phyloP scores from a whole-genome alignment of 768 basidiomycete species.

The Boletus pseudo-olivaceus region DNA sequence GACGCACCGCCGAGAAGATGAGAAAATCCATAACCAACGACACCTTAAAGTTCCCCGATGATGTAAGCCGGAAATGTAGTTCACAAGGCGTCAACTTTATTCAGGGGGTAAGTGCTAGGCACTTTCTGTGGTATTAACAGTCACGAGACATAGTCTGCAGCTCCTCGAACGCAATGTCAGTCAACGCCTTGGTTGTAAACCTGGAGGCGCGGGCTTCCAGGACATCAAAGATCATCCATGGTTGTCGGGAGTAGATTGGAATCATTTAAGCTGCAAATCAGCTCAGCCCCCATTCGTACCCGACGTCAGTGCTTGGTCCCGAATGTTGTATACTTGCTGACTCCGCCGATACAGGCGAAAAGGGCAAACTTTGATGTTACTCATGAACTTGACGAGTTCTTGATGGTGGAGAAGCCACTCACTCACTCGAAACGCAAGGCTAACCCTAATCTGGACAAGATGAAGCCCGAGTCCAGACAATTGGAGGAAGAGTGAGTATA shows the following conservation, averaged over 20 bases:
- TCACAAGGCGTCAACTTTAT: conserved; percentile 64
- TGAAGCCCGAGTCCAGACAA: conserved; percentile 88
- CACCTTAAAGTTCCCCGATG: conserved; percentile 71
- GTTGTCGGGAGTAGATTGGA: conserved; percentile 84
- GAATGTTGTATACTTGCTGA: not conserved
- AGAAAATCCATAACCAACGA: conserved; percentile 84
- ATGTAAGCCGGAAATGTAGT: conserved; percentile 57
- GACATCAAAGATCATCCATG: conserved; percentile 83
- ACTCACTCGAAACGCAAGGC: conserved; percentile 91
- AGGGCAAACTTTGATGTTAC: conserved; percentile 98
- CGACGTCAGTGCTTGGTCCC: conserved; percentile 59
- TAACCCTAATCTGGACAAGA: conserved; percentile 77
- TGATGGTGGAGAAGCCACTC: conserved; percentile 97
- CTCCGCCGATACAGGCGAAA: conserved; percentile 59
- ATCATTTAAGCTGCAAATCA: conserved; percentile 64
- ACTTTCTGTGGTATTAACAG: not conserved
- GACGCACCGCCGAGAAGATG: conserved; percentile 85
- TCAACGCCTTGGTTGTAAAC: conserved; percentile 76
- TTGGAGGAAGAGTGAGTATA: conserved; percentile 84
- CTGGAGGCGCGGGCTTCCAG: conserved; percentile 64
- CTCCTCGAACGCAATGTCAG: conserved; percentile 79
- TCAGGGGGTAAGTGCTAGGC: conserved; percentile 51
- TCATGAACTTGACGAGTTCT: conserved; percentile 94
- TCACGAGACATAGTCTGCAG: conserved; percentile 39
- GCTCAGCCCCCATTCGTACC: conserved; percentile 83